phyloP scores from a whole-genome alignment of 2,329 filamentous ascomycete genomes.

The Boeremia exigua region DNA sequence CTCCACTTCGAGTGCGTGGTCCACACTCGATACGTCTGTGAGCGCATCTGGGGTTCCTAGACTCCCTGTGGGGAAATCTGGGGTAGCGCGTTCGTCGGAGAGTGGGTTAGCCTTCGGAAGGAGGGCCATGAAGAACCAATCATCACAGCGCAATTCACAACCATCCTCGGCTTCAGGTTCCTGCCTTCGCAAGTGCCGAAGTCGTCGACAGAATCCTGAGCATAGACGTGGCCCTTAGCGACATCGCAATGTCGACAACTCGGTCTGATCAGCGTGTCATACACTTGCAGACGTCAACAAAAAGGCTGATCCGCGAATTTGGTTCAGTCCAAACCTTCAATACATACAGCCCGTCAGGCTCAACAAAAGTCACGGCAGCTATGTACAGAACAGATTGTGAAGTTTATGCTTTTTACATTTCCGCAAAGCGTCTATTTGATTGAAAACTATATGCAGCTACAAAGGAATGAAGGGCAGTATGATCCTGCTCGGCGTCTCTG shows the following conservation, averaged over 20 bases:
- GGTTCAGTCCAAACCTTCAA: too few species aligned
- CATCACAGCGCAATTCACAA: not conserved
- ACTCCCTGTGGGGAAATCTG: slow-evolving; percentile 3
- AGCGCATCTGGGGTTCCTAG: not conserved
- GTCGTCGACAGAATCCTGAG: not conserved
- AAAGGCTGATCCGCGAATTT: too few species aligned
- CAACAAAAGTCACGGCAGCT: not conserved
- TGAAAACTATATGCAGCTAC: not conserved
- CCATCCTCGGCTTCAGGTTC: not conserved
- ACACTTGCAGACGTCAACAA: too few species aligned
- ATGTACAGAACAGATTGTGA: not conserved
- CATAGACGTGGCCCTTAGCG: not conserved
- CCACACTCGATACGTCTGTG: not conserved
- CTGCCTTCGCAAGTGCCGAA: not conserved
- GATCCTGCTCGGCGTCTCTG: slow-evolving; percentile 47
- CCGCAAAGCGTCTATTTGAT: not conserved
- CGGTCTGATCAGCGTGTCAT: too few species aligned
- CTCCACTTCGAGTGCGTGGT: not conserved
- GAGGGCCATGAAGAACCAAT: slow-evolving; percentile 6
- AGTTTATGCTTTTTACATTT: too few species aligned
- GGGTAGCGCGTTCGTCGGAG: slow-evolving; percentile 1
- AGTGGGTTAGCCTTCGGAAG: slow-evolving; percentile 20
- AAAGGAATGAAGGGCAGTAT: slow-evolving; percentile 47
- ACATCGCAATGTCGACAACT: too few species aligned
- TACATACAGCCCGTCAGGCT: too few species aligned